These are phyloP conservation scores for Macrolepiota albuminosa DNA, from an alignment of 768 basidiomycete genomes.

Conservation along the genomic window DNA sequence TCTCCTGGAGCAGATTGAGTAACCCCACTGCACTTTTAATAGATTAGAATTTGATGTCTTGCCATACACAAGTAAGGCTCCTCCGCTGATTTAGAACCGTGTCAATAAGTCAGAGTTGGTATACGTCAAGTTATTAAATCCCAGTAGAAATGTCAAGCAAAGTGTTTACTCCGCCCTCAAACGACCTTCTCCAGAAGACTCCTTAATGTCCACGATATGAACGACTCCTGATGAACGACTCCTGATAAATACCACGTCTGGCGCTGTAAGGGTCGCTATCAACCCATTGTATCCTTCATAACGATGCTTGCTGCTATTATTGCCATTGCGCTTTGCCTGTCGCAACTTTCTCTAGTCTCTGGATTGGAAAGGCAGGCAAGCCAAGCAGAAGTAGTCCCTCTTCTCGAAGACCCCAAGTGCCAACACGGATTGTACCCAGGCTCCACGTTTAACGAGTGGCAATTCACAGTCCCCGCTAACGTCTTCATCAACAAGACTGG, in stretches of 20 bases:
- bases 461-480: neutral
- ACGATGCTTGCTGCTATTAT: neutral
- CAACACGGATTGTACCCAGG: neutral
- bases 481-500: neutral
- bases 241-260: neutral
- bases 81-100: neutral
- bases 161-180: neutral
- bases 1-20: no score
- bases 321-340: neutral
- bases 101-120: neutral
- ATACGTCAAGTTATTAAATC: neutral
- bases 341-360: neutral
- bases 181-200: neutral
- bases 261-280: neutral
- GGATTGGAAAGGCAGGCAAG: neutral
- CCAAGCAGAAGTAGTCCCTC: neutral
- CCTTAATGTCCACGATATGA: neutral
- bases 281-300: neutral
- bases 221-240: neutral
- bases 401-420: constrained; percentile 1
- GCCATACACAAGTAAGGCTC: neutral
- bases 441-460: constrained; percentile 1
- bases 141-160: neutral
- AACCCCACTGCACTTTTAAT: neutral
- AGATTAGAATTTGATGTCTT: neutral